Conservation (phyloP, 768 basidiomycete species). For the Panellus pusillus region DNA sequence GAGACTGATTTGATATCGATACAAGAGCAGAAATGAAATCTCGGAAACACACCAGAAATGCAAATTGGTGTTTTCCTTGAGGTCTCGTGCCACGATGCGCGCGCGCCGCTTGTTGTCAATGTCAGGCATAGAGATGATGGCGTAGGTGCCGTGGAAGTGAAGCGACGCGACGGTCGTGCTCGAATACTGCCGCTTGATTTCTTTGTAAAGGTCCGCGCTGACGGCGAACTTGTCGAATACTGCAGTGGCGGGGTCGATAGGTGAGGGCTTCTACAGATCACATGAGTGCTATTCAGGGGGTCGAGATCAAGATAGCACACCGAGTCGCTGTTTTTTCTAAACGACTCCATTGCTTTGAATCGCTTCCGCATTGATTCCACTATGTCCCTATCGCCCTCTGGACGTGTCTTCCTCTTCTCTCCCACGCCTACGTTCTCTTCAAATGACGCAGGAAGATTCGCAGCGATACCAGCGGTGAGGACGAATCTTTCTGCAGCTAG, state of each 20-base stretch:
- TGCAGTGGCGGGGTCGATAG: not conserved
- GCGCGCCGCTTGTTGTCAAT: slow-evolving; percentile 15
- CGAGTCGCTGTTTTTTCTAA: not conserved
- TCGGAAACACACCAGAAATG: slow-evolving; percentile 10
- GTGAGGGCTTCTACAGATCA: not conserved
- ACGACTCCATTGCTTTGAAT: slow-evolving; percentile 10
- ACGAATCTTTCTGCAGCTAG: not conserved
- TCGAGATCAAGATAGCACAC: not conserved
- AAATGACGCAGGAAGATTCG: not conserved
- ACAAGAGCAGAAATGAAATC: not conserved
- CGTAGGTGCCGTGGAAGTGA: slow-evolving; percentile 17
- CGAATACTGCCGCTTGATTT: slow-evolving; percentile 5
- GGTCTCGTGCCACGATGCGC: slow-evolving; percentile 13
- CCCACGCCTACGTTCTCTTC: not conserved
- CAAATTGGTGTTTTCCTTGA: slow-evolving; percentile 5
- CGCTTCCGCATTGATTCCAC: slow-evolving; percentile 12
- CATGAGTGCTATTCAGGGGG: not conserved
- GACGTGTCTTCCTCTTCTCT: slow-evolving; percentile 14
- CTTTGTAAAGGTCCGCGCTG: slow-evolving; percentile 3
- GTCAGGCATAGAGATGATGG: slow-evolving; percentile 15
- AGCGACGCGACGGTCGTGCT: not conserved
- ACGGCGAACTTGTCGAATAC: slow-evolving; percentile 6
- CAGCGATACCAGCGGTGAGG: not conserved
- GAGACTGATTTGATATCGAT: not conserved
- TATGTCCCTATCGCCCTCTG: not conserved